These are phyloP conservation scores for Cadophora sp. DNA, from an alignment of 2,329 filamentous ascomycete species.

Conservation along the genomic window DNA sequence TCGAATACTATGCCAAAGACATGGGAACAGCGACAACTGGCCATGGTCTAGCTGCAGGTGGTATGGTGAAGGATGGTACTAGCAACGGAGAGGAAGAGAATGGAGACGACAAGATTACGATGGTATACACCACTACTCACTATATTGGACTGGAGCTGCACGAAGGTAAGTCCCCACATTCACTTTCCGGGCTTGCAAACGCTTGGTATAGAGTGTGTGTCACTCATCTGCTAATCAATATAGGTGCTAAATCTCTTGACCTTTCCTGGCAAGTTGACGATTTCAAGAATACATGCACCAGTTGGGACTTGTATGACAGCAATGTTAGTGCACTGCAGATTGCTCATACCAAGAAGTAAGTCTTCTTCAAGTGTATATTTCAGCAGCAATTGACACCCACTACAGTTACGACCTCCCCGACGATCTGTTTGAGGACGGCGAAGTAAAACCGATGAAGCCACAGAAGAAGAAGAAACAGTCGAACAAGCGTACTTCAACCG, in stretches of 20 bases:
- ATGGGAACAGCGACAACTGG: slow-evolving; percentile 42
- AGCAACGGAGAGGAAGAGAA: slow-evolving; percentile 49
- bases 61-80: slow-evolving; percentile 47
- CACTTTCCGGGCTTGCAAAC: neutral
- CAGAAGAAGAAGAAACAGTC: slow-evolving; percentile 38
- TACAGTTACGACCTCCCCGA: slow-evolving; percentile 83
- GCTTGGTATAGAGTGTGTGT: slow-evolving; percentile 18
- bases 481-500: slow-evolving; percentile 42
- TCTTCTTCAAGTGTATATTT: slow-evolving; percentile 27
- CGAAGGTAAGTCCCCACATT: slow-evolving; percentile 62
- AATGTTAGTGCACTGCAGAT: slow-evolving; percentile 82
- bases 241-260: slow-evolving; percentile 74
- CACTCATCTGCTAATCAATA: slow-evolving; percentile 45
- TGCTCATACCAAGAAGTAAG: slow-evolving; percentile 79
- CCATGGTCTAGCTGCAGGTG: slow-evolving; percentile 51
- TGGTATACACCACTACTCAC: slow-evolving; percentile 86
- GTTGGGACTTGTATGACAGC: slow-evolving; percentile 76
- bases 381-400: slow-evolving; percentile 34
- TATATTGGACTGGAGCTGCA: slow-evolving; percentile 89
- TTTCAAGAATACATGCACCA: slow-evolving; percentile 83
- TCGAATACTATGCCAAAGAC: slow-evolving; percentile 59
- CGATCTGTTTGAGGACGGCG: slow-evolving; percentile 85
- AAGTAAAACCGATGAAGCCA: slow-evolving; percentile 65
- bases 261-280: slow-evolving; percentile 82
- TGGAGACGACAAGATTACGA: slow-evolving; percentile 40